Base-by-base conservation (phyloP, 2,329 filamentous ascomycete species). In the Aspergillus hiratsukae region DNA sequence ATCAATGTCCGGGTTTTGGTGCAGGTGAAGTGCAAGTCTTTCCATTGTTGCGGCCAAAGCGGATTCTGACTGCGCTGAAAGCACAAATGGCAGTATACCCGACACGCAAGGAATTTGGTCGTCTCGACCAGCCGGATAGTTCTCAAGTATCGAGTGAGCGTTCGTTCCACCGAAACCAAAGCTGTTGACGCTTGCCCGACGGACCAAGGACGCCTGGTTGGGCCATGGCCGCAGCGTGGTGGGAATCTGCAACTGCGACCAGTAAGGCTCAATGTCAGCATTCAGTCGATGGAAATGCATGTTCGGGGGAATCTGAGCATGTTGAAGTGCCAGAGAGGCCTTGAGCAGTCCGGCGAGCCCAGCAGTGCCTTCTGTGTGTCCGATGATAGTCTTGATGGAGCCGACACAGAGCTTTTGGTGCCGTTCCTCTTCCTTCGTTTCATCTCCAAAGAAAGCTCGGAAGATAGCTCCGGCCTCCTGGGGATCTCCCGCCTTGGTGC, bases 341-440 rank as follows among this genome's bases (percentile, higher is more conserved):
- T 65, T 66, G 2, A 71, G 40, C 1, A 71, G 11, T 19, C 59
- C 57, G 4, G 66, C 66, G 7, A 71, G 35, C 8, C 64, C 68
- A 21, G 65, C 65, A n/a, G 54, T 41, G 9, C 56, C 55, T 29
- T 61, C 61, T 9, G 53, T 53, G 19, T 60, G 58, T 17, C 58
- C 58, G 41, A 59, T 60, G 40, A 61, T 23, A 9, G 59, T 61
- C 40, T 61, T 61, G 46, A 58, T 54, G 1, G 54, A 57, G 3
- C 57, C 59, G 29, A 58, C 54, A 4, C 70, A 72, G 3, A 76
- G 60, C 48, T 73, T 56, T 6, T 10, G 10, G 10, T 31, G 10
- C 25, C 25, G 3, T 11, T 31, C 10, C 9, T 31, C 29, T 11
- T 31, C 29, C 9, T 31, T 4, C 4, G 4, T 10, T 31, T 1